Evolutionary conservation across 1,284 basidiomycete species (phyloP).

Genomic region (Rhodotorula mucilaginosa): DNA sequence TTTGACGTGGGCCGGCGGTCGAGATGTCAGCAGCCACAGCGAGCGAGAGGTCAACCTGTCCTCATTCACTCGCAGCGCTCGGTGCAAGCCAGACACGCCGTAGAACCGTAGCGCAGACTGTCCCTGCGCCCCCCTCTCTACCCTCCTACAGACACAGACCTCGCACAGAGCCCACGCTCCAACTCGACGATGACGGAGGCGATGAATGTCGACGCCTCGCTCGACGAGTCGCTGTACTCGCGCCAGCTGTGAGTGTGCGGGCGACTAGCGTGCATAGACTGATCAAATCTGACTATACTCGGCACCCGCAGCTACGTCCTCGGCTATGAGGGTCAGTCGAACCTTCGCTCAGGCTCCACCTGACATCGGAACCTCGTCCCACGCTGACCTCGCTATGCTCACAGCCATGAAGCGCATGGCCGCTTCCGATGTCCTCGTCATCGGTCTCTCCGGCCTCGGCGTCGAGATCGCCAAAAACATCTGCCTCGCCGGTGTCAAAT

Average conservation of each 20-base stretch:
- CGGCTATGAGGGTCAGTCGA: conserved; percentile 78
- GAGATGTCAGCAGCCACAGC: too few relatives aligned
- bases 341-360: neutral
- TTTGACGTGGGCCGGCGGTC: too few relatives aligned
- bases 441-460: conserved; percentile 89
- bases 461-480: conserved; percentile 99
- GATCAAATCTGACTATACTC: too few relatives aligned
- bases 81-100: too few relatives aligned
- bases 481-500: conserved; percentile 94
- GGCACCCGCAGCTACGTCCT: conserved; percentile 73
- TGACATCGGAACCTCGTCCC: neutral
- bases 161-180: neutral
- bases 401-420: conserved; percentile 98
- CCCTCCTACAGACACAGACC: too few relatives aligned
- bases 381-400: neutral
- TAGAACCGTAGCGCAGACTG: too few relatives aligned
- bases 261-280: neutral
- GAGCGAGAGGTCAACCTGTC: too few relatives aligned
- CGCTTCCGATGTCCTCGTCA: conserved; percentile 87
- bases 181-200: conserved; percentile 11
- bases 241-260: conserved; percentile 76
- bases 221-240: conserved; percentile 66
- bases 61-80: too few relatives aligned
- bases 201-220: conserved; percentile 25
- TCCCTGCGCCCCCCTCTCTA: too few relatives aligned